Conservation (phyloP, 805 yeast genomes). For the Candida pseudoglaebosa region DNA sequence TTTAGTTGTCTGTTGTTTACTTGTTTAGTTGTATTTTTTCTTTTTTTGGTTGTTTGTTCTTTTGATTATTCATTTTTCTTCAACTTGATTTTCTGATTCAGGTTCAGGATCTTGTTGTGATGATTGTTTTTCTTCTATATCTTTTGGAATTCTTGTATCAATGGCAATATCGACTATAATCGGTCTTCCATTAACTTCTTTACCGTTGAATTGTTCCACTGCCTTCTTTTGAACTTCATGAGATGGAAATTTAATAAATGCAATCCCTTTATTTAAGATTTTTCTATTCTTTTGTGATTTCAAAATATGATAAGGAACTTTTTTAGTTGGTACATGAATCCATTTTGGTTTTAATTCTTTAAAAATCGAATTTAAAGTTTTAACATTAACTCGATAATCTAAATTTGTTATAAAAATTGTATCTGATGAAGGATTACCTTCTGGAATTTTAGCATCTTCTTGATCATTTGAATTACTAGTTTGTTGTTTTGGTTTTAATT, state of each 20-base stretch:
- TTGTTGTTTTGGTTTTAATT: constrained; percentile 11
- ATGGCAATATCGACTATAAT: constrained; percentile 71
- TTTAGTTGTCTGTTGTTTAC: neutral
- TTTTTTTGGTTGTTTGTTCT: too few species aligned
- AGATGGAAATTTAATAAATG: constrained; percentile 56
- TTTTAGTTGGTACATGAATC: constrained; percentile 57
- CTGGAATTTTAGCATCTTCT: constrained; percentile 23
- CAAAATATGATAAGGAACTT: constrained; percentile 41
- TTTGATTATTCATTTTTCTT: constrained; percentile 8
- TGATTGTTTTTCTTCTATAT: constrained; percentile 21
- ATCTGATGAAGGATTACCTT: constrained; percentile 52
- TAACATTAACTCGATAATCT: constrained; percentile 46
- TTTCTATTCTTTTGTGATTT: constrained; percentile 41
- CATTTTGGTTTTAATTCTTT: constrained; percentile 49
- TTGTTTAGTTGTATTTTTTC: neutral
- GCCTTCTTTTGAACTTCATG: constrained; percentile 67
- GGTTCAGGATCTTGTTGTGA: neutral
- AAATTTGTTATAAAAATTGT: constrained; percentile 63
- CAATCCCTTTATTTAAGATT: constrained; percentile 59
- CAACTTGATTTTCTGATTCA: constrained; percentile 10
- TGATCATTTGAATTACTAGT: constrained; percentile 1
- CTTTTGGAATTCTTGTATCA: constrained; percentile 42
- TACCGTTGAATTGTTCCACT: constrained; percentile 66
- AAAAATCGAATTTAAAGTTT: constrained; percentile 44
- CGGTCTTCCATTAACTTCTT: constrained; percentile 59